phyloP scores from a whole-genome alignment of 345 rosid species.

The Gossypium stocksii region DNA sequence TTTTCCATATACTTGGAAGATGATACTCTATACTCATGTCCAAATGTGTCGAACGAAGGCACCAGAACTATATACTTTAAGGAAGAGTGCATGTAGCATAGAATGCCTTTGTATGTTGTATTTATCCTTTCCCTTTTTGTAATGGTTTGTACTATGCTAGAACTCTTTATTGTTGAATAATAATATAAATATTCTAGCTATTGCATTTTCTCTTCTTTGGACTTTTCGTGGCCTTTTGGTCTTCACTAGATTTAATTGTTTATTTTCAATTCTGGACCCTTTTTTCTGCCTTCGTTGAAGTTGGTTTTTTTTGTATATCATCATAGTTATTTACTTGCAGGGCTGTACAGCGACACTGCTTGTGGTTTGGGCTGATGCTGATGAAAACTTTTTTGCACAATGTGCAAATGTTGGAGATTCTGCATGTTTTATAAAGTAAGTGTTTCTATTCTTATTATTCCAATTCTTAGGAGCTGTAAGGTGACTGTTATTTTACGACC shows the following conservation, averaged over 20 bases:
- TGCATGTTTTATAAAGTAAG: conserved; percentile 78
- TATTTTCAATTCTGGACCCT: neutral
- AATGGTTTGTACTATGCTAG: neutral
- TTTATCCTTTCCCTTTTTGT: neutral
- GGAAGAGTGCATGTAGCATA: neutral
- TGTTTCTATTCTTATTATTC: conserved; percentile 12
- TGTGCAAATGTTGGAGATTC: conserved; percentile 98
- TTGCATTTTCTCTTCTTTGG: neutral
- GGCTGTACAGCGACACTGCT: conserved; percentile 95
- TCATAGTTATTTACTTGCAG: conserved; percentile 36
- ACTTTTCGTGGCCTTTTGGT: neutral
- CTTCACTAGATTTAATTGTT: neutral
- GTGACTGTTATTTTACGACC: neutral
- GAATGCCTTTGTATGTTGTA: neutral
- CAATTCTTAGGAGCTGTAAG: neutral
- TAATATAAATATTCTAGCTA: neutral
- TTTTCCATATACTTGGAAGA: neutral
- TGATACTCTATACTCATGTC: neutral
- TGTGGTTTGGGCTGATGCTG: conserved; percentile 66
- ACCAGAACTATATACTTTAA: neutral
- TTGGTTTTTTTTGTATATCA: neutral
- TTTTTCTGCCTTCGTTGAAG: neutral
- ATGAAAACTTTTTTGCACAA: conserved; percentile 56
- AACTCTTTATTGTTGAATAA: neutral
- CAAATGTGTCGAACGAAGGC: neutral